Base-by-base conservation (phyloP, 306 rosid species). In the Luffa aegyptiaca region DNA sequence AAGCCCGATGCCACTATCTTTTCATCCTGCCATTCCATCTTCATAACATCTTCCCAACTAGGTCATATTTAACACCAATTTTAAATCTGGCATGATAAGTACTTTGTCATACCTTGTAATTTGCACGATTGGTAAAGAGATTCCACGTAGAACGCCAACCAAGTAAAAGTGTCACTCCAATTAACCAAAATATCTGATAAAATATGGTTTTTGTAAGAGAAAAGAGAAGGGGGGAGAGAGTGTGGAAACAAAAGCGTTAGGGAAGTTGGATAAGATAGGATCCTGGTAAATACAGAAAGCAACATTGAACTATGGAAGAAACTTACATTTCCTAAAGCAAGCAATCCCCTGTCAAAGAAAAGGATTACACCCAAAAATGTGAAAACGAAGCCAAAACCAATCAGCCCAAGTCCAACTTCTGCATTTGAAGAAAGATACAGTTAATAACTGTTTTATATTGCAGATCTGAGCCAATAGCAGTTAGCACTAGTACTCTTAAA, bases 331-430 rank as follows among this genome's bases (percentile, higher is more conserved):
- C 97, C 97, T 39, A 94, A 86, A 78, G 98, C 97, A 74, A 94
- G 97, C 82, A 94, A 87, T 20, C 97, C 98, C 55, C 96, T 88
- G 84, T 94, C 98, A 59, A 89, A 94, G 91, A 89, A 94, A 75
- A 94, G 93, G 85, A 94, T 35, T 9, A 89, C 86, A 77, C 91
- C 97, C 48, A 94, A 92, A 82, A 92, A 92, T 18, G 98, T 74
- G 88, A 94, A 92, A 79, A 83, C 71, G 64, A 90, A 76, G 81
- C 94, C 98, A 79, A 94, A 94, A 81, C 97, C 97, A 87, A 92
- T 85, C 17, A 94, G 91, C 75, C 98, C 96, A 80, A 94, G 83
- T 45, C 97, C 98, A 86, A 87, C 64, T 93, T 88, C 98, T 94
- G 98, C 90, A 78, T 64, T 46, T 36, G 53, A n/a, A 55, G 55